Conservation (phyloP, 2,329 filamentous ascomycete genomes). For the Cytospora piceicola region DNA sequence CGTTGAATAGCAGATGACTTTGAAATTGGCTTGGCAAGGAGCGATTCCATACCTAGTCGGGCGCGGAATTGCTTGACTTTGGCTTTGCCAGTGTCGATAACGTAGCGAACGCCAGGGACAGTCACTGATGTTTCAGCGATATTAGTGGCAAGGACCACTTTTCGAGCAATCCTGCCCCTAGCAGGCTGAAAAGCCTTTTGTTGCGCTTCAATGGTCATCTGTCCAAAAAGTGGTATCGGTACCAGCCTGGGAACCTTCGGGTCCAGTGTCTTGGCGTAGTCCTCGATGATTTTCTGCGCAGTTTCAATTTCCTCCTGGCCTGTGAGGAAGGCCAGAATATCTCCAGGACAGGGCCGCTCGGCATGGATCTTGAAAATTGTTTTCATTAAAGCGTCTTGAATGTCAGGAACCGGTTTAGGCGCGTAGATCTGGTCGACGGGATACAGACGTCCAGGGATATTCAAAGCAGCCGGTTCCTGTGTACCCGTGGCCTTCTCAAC, state of each 20-base stretch:
- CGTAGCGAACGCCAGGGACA: slow-evolving; percentile 87
- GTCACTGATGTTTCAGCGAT: slow-evolving; percentile 99
- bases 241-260: slow-evolving; percentile 73
- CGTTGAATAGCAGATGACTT: slow-evolving; percentile 92
- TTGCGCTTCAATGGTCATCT: slow-evolving; percentile 83
- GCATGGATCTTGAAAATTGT: slow-evolving; percentile 85
- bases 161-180: slow-evolving; percentile 73
- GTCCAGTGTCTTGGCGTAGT: slow-evolving; percentile 73
- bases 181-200: slow-evolving; percentile 82
- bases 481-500: slow-evolving; percentile 23
- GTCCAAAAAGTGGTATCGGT: slow-evolving; percentile 84
- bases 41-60: slow-evolving; percentile 83
- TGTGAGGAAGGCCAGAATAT: slow-evolving; percentile 88
- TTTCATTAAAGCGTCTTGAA: slow-evolving; percentile 80
- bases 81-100: slow-evolving; percentile 90
- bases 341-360: slow-evolving; percentile 88
- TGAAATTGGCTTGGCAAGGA: slow-evolving; percentile 88
- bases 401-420: slow-evolving; percentile 73
- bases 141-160: slow-evolving; percentile 91
- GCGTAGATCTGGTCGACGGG: slow-evolving; percentile 81
- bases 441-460: slow-evolving; percentile 85
- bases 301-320: slow-evolving; percentile 92
- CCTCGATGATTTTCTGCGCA: slow-evolving; percentile 78
- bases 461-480: slow-evolving; percentile 44
- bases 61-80: slow-evolving; percentile 92